These are phyloP conservation scores for Candida tallmaniae DNA, from an alignment of 805 yeast genomes.

Conservation along the genomic window DNA sequence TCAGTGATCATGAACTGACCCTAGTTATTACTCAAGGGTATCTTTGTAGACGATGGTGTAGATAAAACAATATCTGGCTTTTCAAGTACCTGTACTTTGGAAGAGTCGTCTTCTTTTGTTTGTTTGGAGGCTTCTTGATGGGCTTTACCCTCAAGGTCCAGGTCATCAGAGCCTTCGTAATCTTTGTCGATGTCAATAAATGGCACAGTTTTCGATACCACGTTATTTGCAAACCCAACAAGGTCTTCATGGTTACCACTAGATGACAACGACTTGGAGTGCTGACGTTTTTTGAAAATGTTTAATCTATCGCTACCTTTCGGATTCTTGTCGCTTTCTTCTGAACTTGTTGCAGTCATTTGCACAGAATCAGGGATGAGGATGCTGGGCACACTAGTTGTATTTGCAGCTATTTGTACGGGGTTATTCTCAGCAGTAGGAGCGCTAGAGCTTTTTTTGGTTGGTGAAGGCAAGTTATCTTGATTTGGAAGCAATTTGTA, in stretches of 20 bases:
- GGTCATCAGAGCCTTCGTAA: slow-evolving; percentile 27
- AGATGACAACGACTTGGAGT: slow-evolving; percentile 33
- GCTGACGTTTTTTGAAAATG: slow-evolving; percentile 12
- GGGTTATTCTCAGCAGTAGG: not conserved
- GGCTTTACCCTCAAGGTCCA: slow-evolving; percentile 3
- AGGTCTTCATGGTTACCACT: slow-evolving; percentile 27
- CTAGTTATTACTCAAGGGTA: no score
- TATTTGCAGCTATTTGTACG: not conserved
- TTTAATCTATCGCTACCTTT: not conserved
- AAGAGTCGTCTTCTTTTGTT: not conserved
- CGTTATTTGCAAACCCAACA: slow-evolving; percentile 30
- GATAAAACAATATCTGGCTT: slow-evolving; percentile 11
- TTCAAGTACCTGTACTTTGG: not conserved
- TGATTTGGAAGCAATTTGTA: slow-evolving; percentile 65
- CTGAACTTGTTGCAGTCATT: not conserved
- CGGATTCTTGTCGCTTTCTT: not conserved
- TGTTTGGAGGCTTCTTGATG: not conserved
- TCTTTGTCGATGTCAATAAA: slow-evolving; percentile 44
- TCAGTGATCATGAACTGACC: no score
- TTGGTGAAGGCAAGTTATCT: slow-evolving; percentile 7
- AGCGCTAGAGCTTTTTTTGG: not conserved
- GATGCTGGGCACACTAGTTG: not conserved
- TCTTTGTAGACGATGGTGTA: slow-evolving; percentile 9
- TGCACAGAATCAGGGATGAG: not conserved
- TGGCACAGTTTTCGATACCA: slow-evolving; percentile 32